These are phyloP conservation scores for Xylaria polymorpha DNA, from an alignment of 2,329 filamentous ascomycete genomes.

Conservation along the genomic window DNA sequence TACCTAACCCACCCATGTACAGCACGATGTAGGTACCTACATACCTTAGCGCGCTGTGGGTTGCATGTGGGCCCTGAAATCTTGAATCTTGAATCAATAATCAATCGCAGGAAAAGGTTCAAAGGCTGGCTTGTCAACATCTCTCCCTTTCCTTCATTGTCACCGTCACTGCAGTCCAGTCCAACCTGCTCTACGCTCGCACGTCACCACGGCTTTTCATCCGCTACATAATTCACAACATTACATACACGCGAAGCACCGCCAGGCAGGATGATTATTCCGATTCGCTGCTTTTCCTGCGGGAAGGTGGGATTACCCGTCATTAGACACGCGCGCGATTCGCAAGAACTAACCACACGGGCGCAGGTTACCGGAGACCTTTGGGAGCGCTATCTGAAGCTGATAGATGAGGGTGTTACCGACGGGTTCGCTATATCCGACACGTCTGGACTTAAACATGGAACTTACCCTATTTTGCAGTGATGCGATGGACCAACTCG, in stretches of 20 bases:
- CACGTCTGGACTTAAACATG: background rate
- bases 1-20: background rate
- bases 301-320: slow-evolving; percentile 79
- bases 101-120: slow-evolving; percentile 31
- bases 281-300: slow-evolving; percentile 97
- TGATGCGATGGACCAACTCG: slow-evolving; percentile 95
- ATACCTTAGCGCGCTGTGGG: background rate
- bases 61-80: slow-evolving; percentile 32
- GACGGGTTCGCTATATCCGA: slow-evolving; percentile 71
- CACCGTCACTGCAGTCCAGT: slow-evolving; percentile 19
- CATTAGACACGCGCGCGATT: slow-evolving; percentile 14
- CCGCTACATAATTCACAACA: background rate
- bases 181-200: slow-evolving; percentile 8
- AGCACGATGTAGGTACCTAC: background rate
- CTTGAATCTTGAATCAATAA: slow-evolving; percentile 5
- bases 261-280: slow-evolving; percentile 87
- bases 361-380: slow-evolving; percentile 92
- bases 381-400: slow-evolving; percentile 93
- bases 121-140: slow-evolving; percentile 7
- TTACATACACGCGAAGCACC: slow-evolving; percentile 47
- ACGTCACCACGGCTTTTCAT: slow-evolving; percentile 1
- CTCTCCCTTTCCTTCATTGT: slow-evolving; percentile 20
- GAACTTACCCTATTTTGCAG: slow-evolving; percentile 61
- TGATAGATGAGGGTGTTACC: slow-evolving; percentile 80
- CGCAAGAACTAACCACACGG: slow-evolving; percentile 36